Base-by-base conservation (phyloP, 1,284 basidiomycete species). In the Sporisorium sorghi region DNA sequence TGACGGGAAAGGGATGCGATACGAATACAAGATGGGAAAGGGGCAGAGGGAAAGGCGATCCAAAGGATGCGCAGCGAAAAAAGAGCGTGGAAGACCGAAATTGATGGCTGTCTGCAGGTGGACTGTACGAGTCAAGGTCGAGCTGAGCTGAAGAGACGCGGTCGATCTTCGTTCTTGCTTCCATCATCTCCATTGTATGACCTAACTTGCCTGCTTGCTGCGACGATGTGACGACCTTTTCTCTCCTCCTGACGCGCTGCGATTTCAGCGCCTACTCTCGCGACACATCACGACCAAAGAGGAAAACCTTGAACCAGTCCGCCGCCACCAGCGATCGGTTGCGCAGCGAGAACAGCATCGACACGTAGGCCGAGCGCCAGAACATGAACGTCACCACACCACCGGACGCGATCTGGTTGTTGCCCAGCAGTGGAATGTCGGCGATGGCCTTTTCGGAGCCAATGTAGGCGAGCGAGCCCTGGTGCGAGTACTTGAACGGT, bases 361-460 rank as follows among this genome's bases (percentile, higher is more conserved):
- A 91, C 79, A 91, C 91, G 85, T 93, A 92, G 2, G 92, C 91
- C 24, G 89, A 90, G 61, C 91, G 86, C 92, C 92, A 92, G 40
- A 92, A 85, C 26, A 92, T 85, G 90, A 91, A 93, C n/a, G 91
- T 91, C 39, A 78, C 51, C 28, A 62, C 60, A n/a, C 86, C 75
- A n/a, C n/a, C n/a, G n/a, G n/a, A n/a, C n/a, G n/a, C n/a, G n/a
- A n/a, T n/a, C n/a, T n/a, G n/a, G 73, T 81, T 90, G 63, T 69
- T 89, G 86, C 71, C 80, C 64, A 65, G 53, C 10, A 60, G 53
- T n/a, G 73, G 68, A 19, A 39, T 48, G 28, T 76, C 43, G 53
- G 71, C 33, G 3, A 79, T 63, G 1, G 84, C 89, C 43, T 62
- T 88, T 88, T 90, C 91, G 74, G 90, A 88, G 24, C 93, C 93